phyloP scores from a whole-genome alignment of 441 rosid genomes.

The Euphorbia corollata region DNA sequence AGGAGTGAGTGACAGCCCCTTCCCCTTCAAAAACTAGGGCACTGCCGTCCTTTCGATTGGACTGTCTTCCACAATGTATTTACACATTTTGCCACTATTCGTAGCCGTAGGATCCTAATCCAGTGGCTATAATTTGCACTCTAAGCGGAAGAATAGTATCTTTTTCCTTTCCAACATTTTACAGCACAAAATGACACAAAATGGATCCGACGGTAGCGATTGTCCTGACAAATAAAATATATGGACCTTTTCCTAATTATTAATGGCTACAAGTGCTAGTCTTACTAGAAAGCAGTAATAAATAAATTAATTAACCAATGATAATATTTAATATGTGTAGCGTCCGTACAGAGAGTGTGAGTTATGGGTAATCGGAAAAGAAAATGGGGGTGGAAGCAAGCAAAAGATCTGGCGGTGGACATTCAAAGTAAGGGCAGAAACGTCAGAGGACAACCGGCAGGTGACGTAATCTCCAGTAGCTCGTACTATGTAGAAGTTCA shows the following conservation, averaged over 20 bases:
- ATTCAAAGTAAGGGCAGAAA: slow-evolving; percentile 15
- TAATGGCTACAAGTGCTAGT: neutral
- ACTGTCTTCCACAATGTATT: neutral
- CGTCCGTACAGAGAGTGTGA: slow-evolving; percentile 4
- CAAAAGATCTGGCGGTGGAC: slow-evolving; percentile 37
- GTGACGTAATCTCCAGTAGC: slow-evolving; percentile 30
- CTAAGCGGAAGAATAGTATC: neutral
- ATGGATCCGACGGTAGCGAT: slow-evolving; percentile 8
- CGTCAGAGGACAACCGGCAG: slow-evolving; percentile 12
- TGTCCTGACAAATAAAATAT: neutral
- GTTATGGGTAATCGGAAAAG: neutral
- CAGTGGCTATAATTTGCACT: neutral
- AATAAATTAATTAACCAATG: neutral
- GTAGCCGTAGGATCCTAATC: slow-evolving; percentile 5
- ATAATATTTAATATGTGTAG: neutral
- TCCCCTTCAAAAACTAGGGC: neutral
- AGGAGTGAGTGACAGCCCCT: slow-evolving; percentile 15
- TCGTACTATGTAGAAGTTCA: slow-evolving; percentile 10
- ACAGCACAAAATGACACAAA: neutral
- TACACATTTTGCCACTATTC: neutral
- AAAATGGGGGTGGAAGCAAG: slow-evolving; percentile 19
- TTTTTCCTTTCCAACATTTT: slow-evolving; percentile 4
- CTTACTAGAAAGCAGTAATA: neutral
- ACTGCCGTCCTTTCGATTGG: slow-evolving; percentile 12
- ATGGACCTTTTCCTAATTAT: neutral